These are phyloP conservation scores for Escallonia herrerae DNA, from an alignment of 129 eudicot species.

Conservation along the genomic window DNA sequence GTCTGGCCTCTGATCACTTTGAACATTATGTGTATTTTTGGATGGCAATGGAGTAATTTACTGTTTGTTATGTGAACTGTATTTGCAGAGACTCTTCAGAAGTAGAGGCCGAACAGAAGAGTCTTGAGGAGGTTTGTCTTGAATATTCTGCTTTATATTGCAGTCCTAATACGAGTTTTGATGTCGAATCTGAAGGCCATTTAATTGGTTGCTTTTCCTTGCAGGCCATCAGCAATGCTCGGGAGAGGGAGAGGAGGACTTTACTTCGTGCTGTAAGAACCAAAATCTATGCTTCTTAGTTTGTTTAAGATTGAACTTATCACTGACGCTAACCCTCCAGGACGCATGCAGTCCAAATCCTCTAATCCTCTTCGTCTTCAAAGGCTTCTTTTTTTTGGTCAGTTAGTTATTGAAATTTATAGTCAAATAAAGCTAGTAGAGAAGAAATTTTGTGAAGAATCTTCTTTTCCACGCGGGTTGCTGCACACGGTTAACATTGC, in stretches of 20 bases:
- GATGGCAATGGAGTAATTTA: background rate
- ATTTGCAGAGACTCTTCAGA: slow-evolving; percentile 62
- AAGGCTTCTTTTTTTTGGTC: no score
- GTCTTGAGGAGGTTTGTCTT: slow-evolving; percentile 66
- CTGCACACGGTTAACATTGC: background rate
- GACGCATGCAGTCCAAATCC: no score
- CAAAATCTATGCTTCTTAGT: background rate
- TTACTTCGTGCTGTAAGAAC: slow-evolving; percentile 77
- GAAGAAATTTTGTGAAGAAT: no score
- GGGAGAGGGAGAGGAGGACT: slow-evolving; percentile 91
- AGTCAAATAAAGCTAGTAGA: no score
- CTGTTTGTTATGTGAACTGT: background rate
- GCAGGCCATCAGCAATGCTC: slow-evolving; percentile 88
- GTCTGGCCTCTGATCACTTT: slow-evolving; percentile 15
- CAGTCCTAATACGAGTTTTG: background rate
- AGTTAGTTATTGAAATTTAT: no score
- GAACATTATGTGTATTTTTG: background rate
- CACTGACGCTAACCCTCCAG: no score
- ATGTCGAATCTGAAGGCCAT: background rate
- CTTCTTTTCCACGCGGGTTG: no score
- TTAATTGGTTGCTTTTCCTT: slow-evolving; percentile 1
- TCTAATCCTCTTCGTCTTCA: no score
- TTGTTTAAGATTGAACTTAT: background rate
- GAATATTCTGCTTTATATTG: slow-evolving; percentile 1
- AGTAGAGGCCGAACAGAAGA: slow-evolving; percentile 89